Conservation (phyloP, 768 basidiomycete species). For the Chalciporus sphaerocephalus region DNA sequence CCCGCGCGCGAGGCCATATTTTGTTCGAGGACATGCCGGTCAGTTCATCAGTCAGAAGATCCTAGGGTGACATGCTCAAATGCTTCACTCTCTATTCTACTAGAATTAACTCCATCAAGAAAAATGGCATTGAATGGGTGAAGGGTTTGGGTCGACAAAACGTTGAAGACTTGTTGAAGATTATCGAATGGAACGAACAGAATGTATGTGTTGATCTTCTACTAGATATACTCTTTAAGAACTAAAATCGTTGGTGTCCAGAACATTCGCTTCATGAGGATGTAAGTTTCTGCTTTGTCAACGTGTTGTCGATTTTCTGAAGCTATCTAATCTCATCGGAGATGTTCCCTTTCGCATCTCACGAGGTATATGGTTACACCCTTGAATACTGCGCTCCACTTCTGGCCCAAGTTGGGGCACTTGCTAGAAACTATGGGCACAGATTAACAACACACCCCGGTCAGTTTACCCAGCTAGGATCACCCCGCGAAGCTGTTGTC, state of each 20-base stretch:
- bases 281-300: constrained; percentile 29
- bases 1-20: constrained; percentile 66
- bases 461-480: constrained; percentile 80
- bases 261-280: constrained; percentile 80
- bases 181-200: constrained; percentile 89
- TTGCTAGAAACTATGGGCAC: constrained; percentile 69
- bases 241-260: constrained; percentile 16
- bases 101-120: constrained; percentile 72
- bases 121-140: constrained; percentile 77
- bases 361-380: constrained; percentile 73
- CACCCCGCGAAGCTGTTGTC: constrained; percentile 71
- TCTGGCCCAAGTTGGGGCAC: constrained; percentile 53
- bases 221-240: not conserved
- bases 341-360: constrained; percentile 91
- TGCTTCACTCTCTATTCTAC: not conserved
- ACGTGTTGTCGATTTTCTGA: not conserved
- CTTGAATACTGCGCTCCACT: constrained; percentile 65
- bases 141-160: constrained; percentile 80
- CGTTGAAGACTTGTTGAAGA: constrained; percentile 59
- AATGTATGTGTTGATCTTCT: constrained; percentile 49
- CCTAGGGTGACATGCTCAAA: not conserved
- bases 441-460: constrained; percentile 86
- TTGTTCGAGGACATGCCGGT: constrained; percentile 69
- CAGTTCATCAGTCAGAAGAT: constrained; percentile 6
- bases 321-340: constrained; percentile 58